Conservation (phyloP, 2,329 filamentous ascomycete species). For the Graphium sp. region DNA sequence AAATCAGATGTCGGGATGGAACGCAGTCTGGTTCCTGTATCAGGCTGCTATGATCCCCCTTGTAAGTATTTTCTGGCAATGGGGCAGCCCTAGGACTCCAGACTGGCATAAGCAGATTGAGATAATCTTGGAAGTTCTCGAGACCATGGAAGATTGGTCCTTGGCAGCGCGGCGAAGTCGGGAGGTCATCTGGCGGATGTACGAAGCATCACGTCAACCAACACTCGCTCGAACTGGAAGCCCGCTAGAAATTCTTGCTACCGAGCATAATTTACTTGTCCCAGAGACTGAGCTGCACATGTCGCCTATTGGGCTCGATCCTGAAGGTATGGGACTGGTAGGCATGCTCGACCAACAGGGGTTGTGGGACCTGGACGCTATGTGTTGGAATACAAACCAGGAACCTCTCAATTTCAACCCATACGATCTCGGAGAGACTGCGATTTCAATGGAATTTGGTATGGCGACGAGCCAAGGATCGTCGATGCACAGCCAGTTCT, state of each 20-base stretch:
- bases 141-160: conserved; percentile 48
- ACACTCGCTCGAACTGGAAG: conserved; percentile 14
- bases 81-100: conserved; percentile 25
- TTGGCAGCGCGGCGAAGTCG: conserved; percentile 43
- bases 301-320: conserved; percentile 32
- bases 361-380: conserved; percentile 38
- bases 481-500: too few relatives aligned
- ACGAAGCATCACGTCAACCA: conserved; percentile 33
- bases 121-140: conserved; percentile 40
- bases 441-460: too few relatives aligned
- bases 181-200: conserved; percentile 47
- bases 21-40: conserved; percentile 68
- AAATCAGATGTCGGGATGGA: conserved; percentile 67
- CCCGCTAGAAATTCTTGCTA: conserved; percentile 12
- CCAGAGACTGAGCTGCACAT: conserved; percentile 26
- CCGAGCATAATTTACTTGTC: conserved; percentile 17
- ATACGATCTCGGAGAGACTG: too few relatives aligned
- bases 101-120: conserved; percentile 42
- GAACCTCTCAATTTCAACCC: too few relatives aligned
- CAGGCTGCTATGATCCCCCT: conserved; percentile 68
- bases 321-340: conserved; percentile 32
- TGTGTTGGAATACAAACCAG: too few relatives aligned
- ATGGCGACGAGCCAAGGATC: too few relatives aligned
- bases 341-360: conserved; percentile 34
- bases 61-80: conserved; percentile 57